phyloP scores from a whole-genome alignment of 768 basidiomycete genomes.

The Tricholoma hemisulphureum region DNA sequence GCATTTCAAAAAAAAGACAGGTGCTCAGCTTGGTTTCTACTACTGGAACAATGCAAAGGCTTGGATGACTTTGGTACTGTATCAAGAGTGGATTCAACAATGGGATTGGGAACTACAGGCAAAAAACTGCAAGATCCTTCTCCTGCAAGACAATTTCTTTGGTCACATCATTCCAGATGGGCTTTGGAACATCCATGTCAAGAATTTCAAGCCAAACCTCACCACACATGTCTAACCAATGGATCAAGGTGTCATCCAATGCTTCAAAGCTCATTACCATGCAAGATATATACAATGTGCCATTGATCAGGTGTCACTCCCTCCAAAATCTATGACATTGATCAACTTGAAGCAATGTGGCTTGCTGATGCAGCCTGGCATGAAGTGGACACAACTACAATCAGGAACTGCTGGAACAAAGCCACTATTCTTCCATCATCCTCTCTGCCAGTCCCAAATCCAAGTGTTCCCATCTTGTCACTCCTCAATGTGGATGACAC shows the following conservation, averaged over 20 bases:
- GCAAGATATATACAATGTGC: constrained; percentile 23
- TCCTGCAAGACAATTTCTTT: no score
- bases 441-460: constrained; percentile 4
- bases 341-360: no score
- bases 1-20: neutral
- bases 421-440: neutral
- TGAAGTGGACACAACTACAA: neutral
- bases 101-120: no score
- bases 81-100: constrained; percentile 10
- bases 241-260: no score
- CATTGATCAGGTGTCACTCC: constrained; percentile 23
- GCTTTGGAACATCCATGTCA: no score
- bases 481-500: constrained; percentile 11
- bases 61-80: constrained; percentile 6
- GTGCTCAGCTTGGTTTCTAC: neutral
- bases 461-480: constrained; percentile 19
- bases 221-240: no score
- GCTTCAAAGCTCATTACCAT: neutral
- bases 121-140: no score
- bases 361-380: constrained; percentile 17
- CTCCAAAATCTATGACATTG: no score
- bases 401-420: neutral
- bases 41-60: neutral
- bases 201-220: no score
- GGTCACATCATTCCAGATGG: no score